Conservation (phyloP, 441 rosid genomes). For the Pelargonium myrrhifolium region DNA sequence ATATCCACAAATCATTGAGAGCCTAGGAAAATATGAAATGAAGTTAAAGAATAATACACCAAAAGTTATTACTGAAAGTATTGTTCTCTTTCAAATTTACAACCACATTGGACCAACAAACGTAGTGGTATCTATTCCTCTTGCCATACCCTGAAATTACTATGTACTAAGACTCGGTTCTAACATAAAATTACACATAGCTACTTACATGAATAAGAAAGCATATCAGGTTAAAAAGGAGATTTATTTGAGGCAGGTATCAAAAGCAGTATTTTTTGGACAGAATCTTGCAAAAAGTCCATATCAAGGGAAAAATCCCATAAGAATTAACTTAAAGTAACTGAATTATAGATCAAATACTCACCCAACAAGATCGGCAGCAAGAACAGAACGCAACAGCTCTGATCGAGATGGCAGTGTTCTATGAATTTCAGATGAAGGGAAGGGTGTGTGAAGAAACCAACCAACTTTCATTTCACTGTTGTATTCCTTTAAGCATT, state of each 20-base stretch:
- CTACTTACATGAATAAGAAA: not conserved
- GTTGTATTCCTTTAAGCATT: slow-evolving; percentile 78
- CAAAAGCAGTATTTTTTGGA: not conserved
- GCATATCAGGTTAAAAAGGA: not conserved
- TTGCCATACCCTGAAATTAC: not conserved
- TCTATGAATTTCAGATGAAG: slow-evolving; percentile 99
- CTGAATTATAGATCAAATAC: slow-evolving; percentile 20
- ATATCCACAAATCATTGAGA: not conserved
- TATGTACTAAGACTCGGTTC: not conserved
- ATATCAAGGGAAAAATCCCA: not conserved
- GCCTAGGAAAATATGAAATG: not conserved
- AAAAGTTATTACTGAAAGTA: not conserved
- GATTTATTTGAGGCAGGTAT: not conserved
- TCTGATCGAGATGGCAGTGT: slow-evolving; percentile 94
- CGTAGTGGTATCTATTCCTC: not conserved
- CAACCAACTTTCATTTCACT: slow-evolving; percentile 94
- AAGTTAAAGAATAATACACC: not conserved
- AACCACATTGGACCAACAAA: not conserved
- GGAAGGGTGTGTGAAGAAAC: slow-evolving; percentile 99
- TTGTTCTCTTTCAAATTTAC: not conserved
- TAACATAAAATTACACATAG: not conserved
- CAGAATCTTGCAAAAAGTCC: not conserved
- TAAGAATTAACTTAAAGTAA: not conserved
- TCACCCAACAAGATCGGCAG: slow-evolving; percentile 98
- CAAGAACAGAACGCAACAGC: slow-evolving; percentile 89